Evolutionary conservation across 140 eudicot species (phyloP).

Genomic region (Erigeron philadelphicus): DNA sequence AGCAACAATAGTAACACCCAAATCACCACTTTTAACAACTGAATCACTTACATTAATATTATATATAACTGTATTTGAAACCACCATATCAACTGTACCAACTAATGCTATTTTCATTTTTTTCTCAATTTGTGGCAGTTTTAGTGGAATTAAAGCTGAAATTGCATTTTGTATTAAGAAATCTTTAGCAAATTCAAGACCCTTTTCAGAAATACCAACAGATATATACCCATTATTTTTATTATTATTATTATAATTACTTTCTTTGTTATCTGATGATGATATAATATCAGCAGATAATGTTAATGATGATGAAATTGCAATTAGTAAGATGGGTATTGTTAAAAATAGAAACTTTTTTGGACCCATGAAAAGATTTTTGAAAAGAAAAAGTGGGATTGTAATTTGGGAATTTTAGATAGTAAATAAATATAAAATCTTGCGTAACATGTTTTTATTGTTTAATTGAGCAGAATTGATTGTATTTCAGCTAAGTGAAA

Average conservation of each 20-base stretch:
- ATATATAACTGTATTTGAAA: slow-evolving; percentile 51
- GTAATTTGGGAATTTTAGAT: no score
- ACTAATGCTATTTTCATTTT: slow-evolving; percentile 50
- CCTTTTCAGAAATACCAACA: slow-evolving; percentile 52
- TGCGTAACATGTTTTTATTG: no score
- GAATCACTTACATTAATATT: slow-evolving; percentile 47
- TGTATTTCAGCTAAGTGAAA: no score
- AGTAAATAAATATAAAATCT: no score
- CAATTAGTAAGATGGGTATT: no score
- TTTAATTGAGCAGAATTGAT: no score
- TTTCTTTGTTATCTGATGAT: neutral
- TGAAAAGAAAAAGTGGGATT: no score
- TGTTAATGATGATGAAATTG: neutral
- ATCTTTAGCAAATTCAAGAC: slow-evolving; percentile 66
- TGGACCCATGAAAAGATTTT: no score
- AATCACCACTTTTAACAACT: slow-evolving; percentile 46
- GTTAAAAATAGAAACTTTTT: no score
- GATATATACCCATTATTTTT: slow-evolving; percentile 43
- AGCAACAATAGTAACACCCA: slow-evolving; percentile 56
- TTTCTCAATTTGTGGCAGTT: slow-evolving; percentile 55
- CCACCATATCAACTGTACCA: slow-evolving; percentile 59
- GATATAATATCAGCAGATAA: neutral
- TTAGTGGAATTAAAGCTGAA: slow-evolving; percentile 51
- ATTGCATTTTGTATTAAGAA: slow-evolving; percentile 48
- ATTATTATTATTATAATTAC: slow-evolving; percentile 25